These are phyloP conservation scores for Penicillium diatomitis DNA, from an alignment of 495 filamentous ascomycete species.

Conservation along the genomic window DNA sequence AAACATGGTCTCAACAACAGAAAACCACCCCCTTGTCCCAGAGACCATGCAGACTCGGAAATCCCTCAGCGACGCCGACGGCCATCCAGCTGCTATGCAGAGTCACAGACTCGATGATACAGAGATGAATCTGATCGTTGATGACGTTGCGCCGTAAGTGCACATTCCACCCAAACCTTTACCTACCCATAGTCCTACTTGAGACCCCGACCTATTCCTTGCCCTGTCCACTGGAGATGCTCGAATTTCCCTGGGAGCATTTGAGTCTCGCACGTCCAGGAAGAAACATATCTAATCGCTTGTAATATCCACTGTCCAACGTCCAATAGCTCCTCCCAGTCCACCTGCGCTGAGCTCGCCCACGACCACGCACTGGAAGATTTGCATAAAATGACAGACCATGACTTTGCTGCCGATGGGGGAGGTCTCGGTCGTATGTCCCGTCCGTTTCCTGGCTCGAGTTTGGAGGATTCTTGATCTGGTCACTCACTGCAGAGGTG, in stretches of 20 bases:
- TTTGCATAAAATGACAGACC: constrained; percentile 16
- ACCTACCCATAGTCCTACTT: not conserved
- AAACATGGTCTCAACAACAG: not conserved
- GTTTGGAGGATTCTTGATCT: no score
- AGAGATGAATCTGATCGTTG: constrained; percentile 5
- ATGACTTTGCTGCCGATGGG: not conserved
- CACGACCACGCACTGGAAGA: constrained; percentile 21
- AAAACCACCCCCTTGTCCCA: constrained; percentile 15
- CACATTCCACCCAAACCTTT: no score
- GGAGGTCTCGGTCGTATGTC: no score
- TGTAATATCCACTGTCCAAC: no score
- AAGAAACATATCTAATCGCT: not conserved
- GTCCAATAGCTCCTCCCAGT: constrained; percentile 11
- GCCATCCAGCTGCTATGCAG: not conserved
- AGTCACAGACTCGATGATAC: constrained; percentile 5
- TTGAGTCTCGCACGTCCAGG: no score
- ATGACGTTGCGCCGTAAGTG: constrained; percentile 20
- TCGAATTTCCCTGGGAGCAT: no score
- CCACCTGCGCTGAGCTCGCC: constrained; percentile 16
- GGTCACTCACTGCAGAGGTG: no score
- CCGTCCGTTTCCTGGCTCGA: no score
- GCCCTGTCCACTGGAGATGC: no score
- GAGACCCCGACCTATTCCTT: no score
- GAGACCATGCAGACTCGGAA: constrained; percentile 8
- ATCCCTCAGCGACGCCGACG: constrained; percentile 3